Percentiles rank a stretch among this genome's conserved stretches.
phyloP scores from a whole-genome alignment of 257 asterid species.

The Rhazya stricta region DNA sequence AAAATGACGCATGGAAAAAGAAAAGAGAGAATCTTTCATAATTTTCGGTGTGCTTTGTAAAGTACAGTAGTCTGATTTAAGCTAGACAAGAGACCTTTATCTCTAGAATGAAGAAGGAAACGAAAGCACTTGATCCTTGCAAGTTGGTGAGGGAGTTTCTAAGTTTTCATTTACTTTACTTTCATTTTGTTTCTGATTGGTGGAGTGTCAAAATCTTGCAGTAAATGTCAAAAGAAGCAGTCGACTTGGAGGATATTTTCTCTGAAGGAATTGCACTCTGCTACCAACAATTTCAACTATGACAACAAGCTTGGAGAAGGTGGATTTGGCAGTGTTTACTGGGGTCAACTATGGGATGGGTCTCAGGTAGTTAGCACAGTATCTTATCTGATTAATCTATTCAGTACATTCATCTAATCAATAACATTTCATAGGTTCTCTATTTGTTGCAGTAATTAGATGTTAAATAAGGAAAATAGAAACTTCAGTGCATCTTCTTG shows the following conservation, averaged over 20 bases:
- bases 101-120: not conserved
- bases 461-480: not conserved
- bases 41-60: not conserved
- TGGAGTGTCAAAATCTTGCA: slow-evolving; percentile 13
- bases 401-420: not conserved
- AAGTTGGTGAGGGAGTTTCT: not conserved
- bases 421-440: not conserved
- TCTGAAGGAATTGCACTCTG: slow-evolving; percentile 84
- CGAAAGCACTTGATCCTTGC: not conserved
- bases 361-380: slow-evolving; percentile 59
- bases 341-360: slow-evolving; percentile 99
- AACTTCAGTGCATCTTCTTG: not conserved
- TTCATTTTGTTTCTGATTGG: slow-evolving; percentile 8
- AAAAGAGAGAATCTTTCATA: not conserved
- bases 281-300: slow-evolving; percentile 90
- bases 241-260: slow-evolving; percentile 86
- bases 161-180: not conserved
- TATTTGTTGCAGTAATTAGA: not conserved
- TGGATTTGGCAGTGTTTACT: slow-evolving; percentile 96
- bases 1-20: not conserved
- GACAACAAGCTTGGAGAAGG: slow-evolving; percentile 99
- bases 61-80: not conserved
- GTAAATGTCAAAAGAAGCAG: slow-evolving; percentile 32
- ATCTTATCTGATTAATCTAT: slow-evolving; percentile 5
- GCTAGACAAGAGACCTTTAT: not conserved